phyloP scores from a whole-genome alignment of 257 asterid genomes.

The Gardenia jasminoides region DNA sequence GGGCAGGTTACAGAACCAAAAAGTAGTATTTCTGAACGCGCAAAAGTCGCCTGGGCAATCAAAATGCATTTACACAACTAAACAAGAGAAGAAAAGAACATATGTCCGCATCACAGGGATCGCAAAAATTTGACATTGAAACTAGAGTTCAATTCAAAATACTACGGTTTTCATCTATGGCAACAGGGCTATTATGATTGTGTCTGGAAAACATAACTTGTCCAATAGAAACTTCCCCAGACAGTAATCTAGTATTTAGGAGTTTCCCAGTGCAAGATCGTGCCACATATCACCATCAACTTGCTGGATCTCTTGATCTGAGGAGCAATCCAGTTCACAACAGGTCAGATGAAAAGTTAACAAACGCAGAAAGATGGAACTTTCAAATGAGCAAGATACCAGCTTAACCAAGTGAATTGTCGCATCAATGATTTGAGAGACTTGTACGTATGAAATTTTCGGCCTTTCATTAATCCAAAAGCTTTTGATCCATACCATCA shows the following conservation, averaged over 20 bases:
- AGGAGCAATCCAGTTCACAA: slow-evolving; percentile 16
- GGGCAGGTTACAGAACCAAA: not conserved
- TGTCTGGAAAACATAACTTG: not conserved
- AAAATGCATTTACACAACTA: not conserved
- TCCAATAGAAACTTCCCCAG: not conserved
- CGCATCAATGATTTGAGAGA: not conserved
- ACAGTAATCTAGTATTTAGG: slow-evolving; percentile 8
- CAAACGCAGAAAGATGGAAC: not conserved
- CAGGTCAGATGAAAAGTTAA: not conserved
- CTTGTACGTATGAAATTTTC: not conserved
- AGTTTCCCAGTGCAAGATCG: slow-evolving; percentile 62
- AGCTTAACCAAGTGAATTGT: not conserved
- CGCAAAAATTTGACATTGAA: not conserved
- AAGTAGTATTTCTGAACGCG: not conserved
- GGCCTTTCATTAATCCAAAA: not conserved
- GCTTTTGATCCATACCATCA: not conserved
- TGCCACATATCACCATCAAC: slow-evolving; percentile 59
- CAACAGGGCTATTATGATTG: too few species aligned
- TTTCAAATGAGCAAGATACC: not conserved
- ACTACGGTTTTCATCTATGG: not conserved
- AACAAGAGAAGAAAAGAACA: not conserved
- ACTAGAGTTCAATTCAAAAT: not conserved
- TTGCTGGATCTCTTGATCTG: slow-evolving; percentile 67
- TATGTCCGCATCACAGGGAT: not conserved
- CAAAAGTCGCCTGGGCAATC: not conserved